Conservation (phyloP, 768 basidiomycete genomes). For the Austroboletus eburneus region DNA sequence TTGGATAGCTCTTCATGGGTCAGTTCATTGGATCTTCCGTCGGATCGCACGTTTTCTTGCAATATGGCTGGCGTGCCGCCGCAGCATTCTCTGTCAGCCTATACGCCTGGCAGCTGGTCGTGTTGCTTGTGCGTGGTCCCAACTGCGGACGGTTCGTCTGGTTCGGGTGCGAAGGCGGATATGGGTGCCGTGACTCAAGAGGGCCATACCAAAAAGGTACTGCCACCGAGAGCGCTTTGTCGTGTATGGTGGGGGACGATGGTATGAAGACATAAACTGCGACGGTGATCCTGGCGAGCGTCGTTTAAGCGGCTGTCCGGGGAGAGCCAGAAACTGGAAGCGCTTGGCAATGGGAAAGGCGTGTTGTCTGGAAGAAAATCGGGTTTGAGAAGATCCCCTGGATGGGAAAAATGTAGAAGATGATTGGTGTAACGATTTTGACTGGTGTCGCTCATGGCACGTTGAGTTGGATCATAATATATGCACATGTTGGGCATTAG, state of each 20-base stretch:
- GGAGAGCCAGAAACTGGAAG: background rate
- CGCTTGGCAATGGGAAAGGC: too few relatives aligned
- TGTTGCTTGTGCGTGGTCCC: constrained; percentile 38
- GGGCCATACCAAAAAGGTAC: background rate
- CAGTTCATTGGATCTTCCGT: constrained; percentile 43
- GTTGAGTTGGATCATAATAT: too few relatives aligned
- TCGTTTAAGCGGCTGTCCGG: constrained; percentile 3
- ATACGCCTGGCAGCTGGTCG: constrained; percentile 30
- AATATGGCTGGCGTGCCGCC: constrained; percentile 36
- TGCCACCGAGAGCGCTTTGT: background rate
- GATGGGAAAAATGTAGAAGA: too few relatives aligned
- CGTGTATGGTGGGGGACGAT: background rate
- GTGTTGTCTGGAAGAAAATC: background rate
- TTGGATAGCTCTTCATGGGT: constrained; percentile 29
- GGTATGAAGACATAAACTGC: background rate
- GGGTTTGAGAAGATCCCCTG: too few relatives aligned
- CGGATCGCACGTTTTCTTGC: constrained; percentile 40
- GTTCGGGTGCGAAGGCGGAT: constrained; percentile 64
- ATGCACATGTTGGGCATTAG: too few relatives aligned
- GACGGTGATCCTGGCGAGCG: constrained; percentile 2
- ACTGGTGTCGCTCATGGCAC: too few relatives aligned
- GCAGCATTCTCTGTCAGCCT: constrained; percentile 33
- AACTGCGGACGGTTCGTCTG: constrained; percentile 37
- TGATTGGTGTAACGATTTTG: too few relatives aligned
- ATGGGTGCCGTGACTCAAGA: constrained; percentile 5